Evolutionary conservation across 78 protist species (phyloP).

Genomic region (Dictyostelium purpureum): DNA sequence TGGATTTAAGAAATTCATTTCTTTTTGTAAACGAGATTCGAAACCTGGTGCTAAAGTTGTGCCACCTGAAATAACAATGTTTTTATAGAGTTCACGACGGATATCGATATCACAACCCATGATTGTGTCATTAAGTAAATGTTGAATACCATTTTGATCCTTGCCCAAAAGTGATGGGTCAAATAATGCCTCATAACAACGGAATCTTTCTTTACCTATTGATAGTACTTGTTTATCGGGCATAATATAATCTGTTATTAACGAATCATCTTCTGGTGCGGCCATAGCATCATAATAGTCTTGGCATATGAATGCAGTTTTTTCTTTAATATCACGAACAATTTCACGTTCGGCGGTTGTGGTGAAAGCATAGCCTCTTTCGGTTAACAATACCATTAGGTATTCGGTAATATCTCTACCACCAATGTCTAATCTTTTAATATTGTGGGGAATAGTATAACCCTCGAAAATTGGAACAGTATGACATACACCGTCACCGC

Average conservation of each 20-base stretch:
- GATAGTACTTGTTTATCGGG: constrained; percentile 94
- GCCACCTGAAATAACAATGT: constrained; percentile 96
- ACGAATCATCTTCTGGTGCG: not conserved
- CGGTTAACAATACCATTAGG: constrained; percentile 91
- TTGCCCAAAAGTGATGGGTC: constrained; percentile 93
- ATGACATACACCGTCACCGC: constrained; percentile 98
- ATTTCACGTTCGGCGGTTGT: constrained; percentile 98
- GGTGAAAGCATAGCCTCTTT: constrained; percentile 96
- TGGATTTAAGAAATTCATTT: constrained; percentile 64
- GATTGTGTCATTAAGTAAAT: constrained; percentile 81
- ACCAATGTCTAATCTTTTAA: constrained; percentile 93
- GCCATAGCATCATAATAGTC: not conserved
- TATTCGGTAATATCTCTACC: constrained; percentile 96
- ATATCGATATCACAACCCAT: constrained; percentile 93
- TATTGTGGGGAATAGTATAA: constrained; percentile 92
- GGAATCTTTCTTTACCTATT: constrained; percentile 93
- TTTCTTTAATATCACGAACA: constrained; percentile 96
- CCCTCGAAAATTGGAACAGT: constrained; percentile 98
- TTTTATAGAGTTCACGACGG: constrained; percentile 92
- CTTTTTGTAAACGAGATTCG: constrained; percentile 86
- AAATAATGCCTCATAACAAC: constrained; percentile 96
- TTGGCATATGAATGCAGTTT: constrained; percentile 79
- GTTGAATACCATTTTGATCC: constrained; percentile 89
- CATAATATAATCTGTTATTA: constrained; percentile 85
- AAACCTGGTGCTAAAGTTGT: constrained; percentile 92